Conservation (phyloP, 441 rosid species). For the Euphorbia corollata region DNA sequence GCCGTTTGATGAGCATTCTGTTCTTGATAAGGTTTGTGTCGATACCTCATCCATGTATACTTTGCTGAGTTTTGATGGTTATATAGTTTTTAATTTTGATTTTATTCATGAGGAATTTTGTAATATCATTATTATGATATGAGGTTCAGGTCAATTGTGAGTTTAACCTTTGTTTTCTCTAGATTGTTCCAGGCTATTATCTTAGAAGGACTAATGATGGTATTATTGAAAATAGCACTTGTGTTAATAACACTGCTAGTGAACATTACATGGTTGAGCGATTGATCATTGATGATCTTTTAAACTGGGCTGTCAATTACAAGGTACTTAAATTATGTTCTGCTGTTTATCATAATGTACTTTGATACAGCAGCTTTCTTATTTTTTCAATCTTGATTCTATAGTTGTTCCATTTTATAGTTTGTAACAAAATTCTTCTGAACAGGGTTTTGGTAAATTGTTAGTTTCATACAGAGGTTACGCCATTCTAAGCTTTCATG, state of each 20-base stretch:
- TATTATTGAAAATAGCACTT: conserved; percentile 75
- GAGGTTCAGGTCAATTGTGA: conserved; percentile 10
- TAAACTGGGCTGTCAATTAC: conserved; percentile 76
- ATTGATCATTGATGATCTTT: conserved; percentile 75
- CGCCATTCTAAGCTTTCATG: background rate
- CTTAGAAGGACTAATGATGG: conserved; percentile 85
- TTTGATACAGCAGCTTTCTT: background rate
- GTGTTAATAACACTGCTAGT: conserved; percentile 90
- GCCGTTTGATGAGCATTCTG: conserved; percentile 67
- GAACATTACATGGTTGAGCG: conserved; percentile 98
- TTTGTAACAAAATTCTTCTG: background rate
- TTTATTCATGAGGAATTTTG: background rate
- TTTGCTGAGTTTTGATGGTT: conserved; percentile 8
- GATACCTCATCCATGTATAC: conserved; percentile 10
- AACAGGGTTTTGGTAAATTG: background rate
- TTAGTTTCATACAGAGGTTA: conserved; percentile 3
- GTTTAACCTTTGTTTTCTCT: conserved; percentile 16
- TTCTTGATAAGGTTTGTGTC: conserved; percentile 76
- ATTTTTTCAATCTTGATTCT: background rate
- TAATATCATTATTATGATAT: background rate
- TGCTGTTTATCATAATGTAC: conserved; percentile 4
- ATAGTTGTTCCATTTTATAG: background rate
- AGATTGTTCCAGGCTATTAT: conserved; percentile 99
- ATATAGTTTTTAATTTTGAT: conserved; percentile 4
- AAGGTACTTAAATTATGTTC: conserved; percentile 44